phyloP scores from a whole-genome alignment of 2,329 filamentous ascomycete species.

The Talaromyces sp. region DNA sequence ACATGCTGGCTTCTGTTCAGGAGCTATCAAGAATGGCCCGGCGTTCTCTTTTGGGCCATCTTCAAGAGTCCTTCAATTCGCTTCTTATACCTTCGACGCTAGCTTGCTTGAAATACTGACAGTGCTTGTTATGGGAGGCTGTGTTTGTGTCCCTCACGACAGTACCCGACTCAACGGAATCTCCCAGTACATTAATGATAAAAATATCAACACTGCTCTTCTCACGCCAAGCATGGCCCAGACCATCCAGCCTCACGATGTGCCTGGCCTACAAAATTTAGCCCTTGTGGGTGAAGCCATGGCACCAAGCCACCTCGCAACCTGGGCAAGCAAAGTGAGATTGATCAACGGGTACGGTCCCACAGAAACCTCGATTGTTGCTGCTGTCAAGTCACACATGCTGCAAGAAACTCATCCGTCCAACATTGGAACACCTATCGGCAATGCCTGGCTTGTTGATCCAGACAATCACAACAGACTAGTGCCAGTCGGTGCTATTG shows the following conservation, averaged over 20 bases:
- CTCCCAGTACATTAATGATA: slow-evolving; percentile 41
- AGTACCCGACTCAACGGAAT: slow-evolving; percentile 31
- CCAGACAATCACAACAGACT: slow-evolving; percentile 39
- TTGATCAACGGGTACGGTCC: slow-evolving; percentile 12
- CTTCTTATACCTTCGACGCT: slow-evolving; percentile 51
- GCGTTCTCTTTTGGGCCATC: slow-evolving; percentile 31
- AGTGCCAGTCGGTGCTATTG: slow-evolving; percentile 36
- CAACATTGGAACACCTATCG: slow-evolving; percentile 33
- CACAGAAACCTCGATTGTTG: slow-evolving; percentile 10
- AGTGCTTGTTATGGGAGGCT: slow-evolving; percentile 51
- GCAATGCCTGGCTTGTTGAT: slow-evolving; percentile 40
- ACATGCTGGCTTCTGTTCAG: slow-evolving; percentile 49
- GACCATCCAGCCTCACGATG: slow-evolving; percentile 26
- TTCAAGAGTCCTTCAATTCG: slow-evolving; percentile 56
- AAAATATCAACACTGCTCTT: slow-evolving; percentile 50
- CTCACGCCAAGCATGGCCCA: slow-evolving; percentile 55
- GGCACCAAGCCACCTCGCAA: slow-evolving; percentile 27
- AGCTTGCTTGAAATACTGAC: slow-evolving; percentile 50
- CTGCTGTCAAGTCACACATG: slow-evolving; percentile 7
- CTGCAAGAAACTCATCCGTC: slow-evolving; percentile 15
- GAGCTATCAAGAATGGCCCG: slow-evolving; percentile 41
- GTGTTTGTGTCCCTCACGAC: slow-evolving; percentile 53
- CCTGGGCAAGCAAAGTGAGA: slow-evolving; percentile 3
- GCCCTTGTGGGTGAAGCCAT: slow-evolving; percentile 38
- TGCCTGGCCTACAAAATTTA: slow-evolving; percentile 33